Percentiles rank a stretch among this genome's conserved stretches.
Evolutionary conservation across 1,284 basidiomycete genomes (phyloP).

Genomic region (Earliella scabrosa): DNA sequence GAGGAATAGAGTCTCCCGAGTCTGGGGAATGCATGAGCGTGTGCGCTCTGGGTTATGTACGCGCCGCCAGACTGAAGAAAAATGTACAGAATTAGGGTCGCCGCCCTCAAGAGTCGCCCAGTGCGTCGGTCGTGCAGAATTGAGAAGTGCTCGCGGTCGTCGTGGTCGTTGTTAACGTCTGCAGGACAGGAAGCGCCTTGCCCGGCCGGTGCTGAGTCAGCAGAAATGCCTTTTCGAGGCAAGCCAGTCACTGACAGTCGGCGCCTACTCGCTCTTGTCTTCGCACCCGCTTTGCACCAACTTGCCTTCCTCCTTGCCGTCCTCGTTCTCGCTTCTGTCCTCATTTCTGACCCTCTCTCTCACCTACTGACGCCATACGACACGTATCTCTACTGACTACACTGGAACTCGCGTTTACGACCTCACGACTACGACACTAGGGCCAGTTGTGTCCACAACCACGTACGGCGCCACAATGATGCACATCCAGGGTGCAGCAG

Average conservation of each 20-base stretch:
- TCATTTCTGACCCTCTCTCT: no score
- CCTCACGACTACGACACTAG: neutral
- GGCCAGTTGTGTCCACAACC: neutral
- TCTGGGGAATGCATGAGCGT: slow-evolving; percentile 26
- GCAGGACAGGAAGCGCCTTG: no score
- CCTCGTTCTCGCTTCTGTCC: neutral
- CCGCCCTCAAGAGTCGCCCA: neutral
- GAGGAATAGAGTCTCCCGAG: slow-evolving; percentile 42
- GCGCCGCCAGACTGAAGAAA: neutral
- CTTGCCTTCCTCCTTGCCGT: neutral
- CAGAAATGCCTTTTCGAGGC: neutral
- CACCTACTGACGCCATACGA: no score
- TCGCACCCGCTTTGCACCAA: no score
- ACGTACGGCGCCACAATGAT: slow-evolving; percentile 16
- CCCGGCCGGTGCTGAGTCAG: neutral
- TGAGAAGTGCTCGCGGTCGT: slow-evolving; percentile 13
- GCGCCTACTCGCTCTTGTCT: no score
- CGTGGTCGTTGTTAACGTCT: slow-evolving; percentile 8
- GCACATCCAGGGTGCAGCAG: slow-evolving; percentile 26
- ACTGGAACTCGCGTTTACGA: no score
- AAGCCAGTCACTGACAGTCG: no score
- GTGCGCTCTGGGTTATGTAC: neutral
- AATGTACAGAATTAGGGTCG: neutral
- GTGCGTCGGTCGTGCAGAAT: neutral
- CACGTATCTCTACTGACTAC: no score